Percentiles rank a stretch among this genome's conserved stretches.
Evolutionary conservation across 352 stramenopile species (phyloP).

Genomic region (Phytophthora kernoviae): DNA sequence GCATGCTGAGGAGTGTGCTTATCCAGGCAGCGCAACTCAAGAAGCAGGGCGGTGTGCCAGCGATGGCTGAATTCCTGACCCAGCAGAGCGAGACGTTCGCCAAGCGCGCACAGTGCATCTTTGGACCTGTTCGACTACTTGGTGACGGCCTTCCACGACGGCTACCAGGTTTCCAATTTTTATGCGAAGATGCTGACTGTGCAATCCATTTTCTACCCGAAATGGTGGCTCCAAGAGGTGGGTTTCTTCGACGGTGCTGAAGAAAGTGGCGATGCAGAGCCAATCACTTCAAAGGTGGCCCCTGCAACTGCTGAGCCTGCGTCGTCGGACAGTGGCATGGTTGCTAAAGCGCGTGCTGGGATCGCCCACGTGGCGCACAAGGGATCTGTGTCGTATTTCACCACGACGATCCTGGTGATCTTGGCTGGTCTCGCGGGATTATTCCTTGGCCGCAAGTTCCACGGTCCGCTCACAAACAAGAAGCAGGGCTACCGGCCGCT

Average conservation of each 20-base stretch:
- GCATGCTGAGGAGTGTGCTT: slow-evolving; percentile 41
- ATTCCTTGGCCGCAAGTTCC: slow-evolving; percentile 61
- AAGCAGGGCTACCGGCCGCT: slow-evolving; percentile 57
- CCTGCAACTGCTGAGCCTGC: slow-evolving; percentile 3
- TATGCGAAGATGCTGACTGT: slow-evolving; percentile 43
- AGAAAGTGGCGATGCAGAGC: slow-evolving; percentile 12
- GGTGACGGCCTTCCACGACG: slow-evolving; percentile 83
- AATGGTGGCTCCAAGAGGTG: slow-evolving; percentile 83
- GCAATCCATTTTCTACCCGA: slow-evolving; percentile 79
- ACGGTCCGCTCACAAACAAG: slow-evolving; percentile 44
- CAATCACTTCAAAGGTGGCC: slow-evolving; percentile 9
- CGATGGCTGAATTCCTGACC: slow-evolving; percentile 66
- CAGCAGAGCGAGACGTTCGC: slow-evolving; percentile 54
- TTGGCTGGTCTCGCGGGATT: slow-evolving; percentile 50
- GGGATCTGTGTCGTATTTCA: slow-evolving; percentile 52
- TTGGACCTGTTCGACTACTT: slow-evolving; percentile 69
- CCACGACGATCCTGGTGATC: slow-evolving; percentile 53
- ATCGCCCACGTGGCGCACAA: slow-evolving; percentile 21
- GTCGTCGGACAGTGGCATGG: slow-evolving; percentile 22
- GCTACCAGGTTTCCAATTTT: slow-evolving; percentile 72
- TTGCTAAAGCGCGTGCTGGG: slow-evolving; percentile 15
- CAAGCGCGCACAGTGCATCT: slow-evolving; percentile 53
- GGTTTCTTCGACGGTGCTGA: slow-evolving; percentile 64
- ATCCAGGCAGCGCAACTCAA: slow-evolving; percentile 45
- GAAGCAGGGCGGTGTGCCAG: slow-evolving; percentile 39